Conservation (phyloP, 176 grass and related monocot genomes). For the Raddia guianensis region DNA sequence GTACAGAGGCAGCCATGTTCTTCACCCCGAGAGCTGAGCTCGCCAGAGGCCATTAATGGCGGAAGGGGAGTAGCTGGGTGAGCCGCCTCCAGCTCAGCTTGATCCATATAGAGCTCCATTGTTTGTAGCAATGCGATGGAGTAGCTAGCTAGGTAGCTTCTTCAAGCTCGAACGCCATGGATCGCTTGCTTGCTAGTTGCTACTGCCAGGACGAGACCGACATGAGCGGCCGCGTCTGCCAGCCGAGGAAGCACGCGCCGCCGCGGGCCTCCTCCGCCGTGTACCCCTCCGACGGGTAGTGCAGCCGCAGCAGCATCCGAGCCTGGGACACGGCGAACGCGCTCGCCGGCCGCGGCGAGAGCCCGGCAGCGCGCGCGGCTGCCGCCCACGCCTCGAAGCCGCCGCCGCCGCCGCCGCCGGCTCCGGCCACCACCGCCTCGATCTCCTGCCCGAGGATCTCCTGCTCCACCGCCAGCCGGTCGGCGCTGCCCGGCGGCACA, state of each 20-base stretch:
- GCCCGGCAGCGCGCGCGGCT: conserved; percentile 48
- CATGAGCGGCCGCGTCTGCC: conserved; percentile 79
- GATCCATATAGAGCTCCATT: background rate
- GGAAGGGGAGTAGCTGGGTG: too few species aligned
- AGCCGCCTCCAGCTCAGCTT: background rate
- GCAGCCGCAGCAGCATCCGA: conserved; percentile 72
- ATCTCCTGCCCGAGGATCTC: conserved; percentile 72
- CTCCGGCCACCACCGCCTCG: conserved; percentile 39
- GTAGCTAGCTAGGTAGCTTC: background rate
- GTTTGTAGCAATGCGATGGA: conserved; percentile 13
- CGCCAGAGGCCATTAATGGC: background rate
- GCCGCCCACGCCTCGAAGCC: conserved; percentile 60
- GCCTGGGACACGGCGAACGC: conserved; percentile 80
- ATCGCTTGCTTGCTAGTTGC: background rate
- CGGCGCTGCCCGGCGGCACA: conserved; percentile 65
- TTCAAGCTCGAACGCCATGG: background rate
- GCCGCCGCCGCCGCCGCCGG: conserved; percentile 10
- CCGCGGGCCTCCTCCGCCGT: conserved; percentile 52
- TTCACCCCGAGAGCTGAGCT: conserved; percentile 4
- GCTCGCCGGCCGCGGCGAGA: conserved; percentile 60
- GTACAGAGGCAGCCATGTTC: background rate
- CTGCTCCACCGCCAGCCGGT: conserved; percentile 71
- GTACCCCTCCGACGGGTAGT: conserved; percentile 94
- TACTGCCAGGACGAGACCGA: conserved; percentile 97
- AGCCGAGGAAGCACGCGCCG: conserved; percentile 75